Percentiles rank a stretch among this genome's conserved stretches.
Conservation (phyloP, 345 rosid species). For the Sisymbrium irio region DNA sequence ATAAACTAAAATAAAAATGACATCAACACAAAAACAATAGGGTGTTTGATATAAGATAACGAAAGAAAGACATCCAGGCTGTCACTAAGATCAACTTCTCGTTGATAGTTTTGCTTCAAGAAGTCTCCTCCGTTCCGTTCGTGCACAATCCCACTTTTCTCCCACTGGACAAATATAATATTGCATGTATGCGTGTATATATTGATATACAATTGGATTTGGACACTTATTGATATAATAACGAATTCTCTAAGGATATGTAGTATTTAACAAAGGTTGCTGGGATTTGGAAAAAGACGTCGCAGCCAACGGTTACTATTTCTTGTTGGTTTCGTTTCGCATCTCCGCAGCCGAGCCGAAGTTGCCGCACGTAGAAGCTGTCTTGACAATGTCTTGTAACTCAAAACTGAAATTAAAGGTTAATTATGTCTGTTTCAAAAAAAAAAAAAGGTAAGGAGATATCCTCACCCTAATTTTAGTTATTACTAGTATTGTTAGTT, state of each 20-base stretch:
- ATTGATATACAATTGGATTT: conserved; percentile 12
- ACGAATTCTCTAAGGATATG: conserved; percentile 11
- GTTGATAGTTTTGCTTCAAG: conserved; percentile 1
- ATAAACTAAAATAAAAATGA: no score
- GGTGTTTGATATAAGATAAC: background rate
- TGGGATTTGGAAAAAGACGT: conserved; percentile 27
- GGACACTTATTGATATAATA: background rate
- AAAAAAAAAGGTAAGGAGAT: no score
- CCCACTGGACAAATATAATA: background rate
- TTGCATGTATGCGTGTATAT: conserved; percentile 12
- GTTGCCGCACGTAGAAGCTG: background rate
- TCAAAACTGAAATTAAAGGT: background rate
- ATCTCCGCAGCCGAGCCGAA: background rate
- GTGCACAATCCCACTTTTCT: conserved; percentile 19
- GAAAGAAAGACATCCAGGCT: conserved; percentile 18
- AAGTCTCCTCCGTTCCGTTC: conserved; percentile 18
- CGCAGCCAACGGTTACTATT: conserved; percentile 23
- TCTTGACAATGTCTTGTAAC: background rate
- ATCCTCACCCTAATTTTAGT: no score
- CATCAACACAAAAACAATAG: background rate
- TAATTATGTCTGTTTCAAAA: no score
- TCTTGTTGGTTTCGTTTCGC: conserved; percentile 20
- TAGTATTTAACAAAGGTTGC: conserved; percentile 19
- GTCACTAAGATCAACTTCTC: conserved; percentile 12
- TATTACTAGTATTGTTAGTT: no score